Evolutionary conservation across 768 basidiomycete genomes (phyloP).

Genomic region (Rhizopogon vulgaris): DNA sequence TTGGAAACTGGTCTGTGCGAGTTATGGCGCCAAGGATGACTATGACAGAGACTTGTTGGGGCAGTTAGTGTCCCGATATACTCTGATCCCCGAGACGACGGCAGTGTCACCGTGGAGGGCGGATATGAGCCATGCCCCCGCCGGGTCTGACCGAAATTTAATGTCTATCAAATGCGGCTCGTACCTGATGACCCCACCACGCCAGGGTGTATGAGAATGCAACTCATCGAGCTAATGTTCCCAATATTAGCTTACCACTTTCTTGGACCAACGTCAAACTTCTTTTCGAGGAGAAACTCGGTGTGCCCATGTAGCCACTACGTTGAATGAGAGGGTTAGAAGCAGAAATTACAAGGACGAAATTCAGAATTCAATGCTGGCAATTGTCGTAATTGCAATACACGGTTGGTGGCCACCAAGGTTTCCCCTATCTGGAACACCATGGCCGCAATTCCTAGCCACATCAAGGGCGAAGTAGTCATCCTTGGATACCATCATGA

Average conservation of each 20-base stretch:
- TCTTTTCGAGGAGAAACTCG: conserved; percentile 52
- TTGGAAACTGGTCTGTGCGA: conserved; percentile 65
- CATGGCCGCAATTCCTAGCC: conserved; percentile 78
- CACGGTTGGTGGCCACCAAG: conserved; percentile 47
- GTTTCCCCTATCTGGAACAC: conserved; percentile 90
- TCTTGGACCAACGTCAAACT: conserved; percentile 79
- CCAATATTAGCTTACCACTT: conserved; percentile 81
- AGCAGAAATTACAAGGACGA: no score
- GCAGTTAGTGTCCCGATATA: conserved; percentile 77
- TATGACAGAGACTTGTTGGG: conserved; percentile 65
- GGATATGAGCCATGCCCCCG: conserved; percentile 56
- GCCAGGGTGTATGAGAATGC: conserved; percentile 76
- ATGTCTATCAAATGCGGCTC: conserved; percentile 82
- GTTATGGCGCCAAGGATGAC: conserved; percentile 73
- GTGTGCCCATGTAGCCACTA: conserved; percentile 30
- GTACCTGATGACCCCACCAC: conserved; percentile 81
- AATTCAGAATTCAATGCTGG: conserved; percentile 54
- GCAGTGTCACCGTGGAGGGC: conserved; percentile 66
- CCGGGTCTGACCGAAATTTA: conserved; percentile 84
- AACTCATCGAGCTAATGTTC: conserved; percentile 60
- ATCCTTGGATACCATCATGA: conserved; percentile 87
- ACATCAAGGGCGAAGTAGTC: conserved; percentile 79
- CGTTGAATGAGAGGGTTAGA: conserved; percentile 46
- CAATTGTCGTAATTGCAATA: conserved; percentile 14
- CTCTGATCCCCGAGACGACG: conserved; percentile 83